Evolutionary conservation across 352 stramenopile species (phyloP).

Genomic region (Aphanomyces stellatus): DNA sequence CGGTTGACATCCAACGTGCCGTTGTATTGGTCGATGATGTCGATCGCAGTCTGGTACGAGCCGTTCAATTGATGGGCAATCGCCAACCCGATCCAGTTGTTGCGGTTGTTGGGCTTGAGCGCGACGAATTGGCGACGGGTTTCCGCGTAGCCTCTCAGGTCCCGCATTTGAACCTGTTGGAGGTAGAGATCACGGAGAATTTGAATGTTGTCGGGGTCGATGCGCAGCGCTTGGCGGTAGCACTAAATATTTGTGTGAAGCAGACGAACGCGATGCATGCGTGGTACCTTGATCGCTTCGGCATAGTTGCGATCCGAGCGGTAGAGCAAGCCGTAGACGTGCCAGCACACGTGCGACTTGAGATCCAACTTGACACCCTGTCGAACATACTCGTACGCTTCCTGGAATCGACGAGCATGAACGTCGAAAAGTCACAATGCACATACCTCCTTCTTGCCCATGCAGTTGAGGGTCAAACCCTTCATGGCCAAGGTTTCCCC

Average conservation of each 20-base stretch:
- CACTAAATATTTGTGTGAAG: slow-evolving; percentile 85
- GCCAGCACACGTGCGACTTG: slow-evolving; percentile 97
- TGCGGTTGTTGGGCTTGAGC: slow-evolving; percentile 90
- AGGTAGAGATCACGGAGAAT: slow-evolving; percentile 95
- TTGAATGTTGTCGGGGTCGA: slow-evolving; percentile 96
- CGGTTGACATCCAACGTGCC: slow-evolving; percentile 69
- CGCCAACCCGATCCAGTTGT: slow-evolving; percentile 97
- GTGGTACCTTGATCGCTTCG: slow-evolving; percentile 89
- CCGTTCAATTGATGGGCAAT: slow-evolving; percentile 92
- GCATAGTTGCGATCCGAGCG: slow-evolving; percentile 95
- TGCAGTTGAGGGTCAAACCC: slow-evolving; percentile 92
- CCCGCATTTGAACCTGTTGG: slow-evolving; percentile 91
- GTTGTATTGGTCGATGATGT: slow-evolving; percentile 96
- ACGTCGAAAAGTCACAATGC: not conserved
- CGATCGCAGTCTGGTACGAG: slow-evolving; percentile 88
- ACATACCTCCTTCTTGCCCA: slow-evolving; percentile 83
- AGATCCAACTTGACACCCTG: slow-evolving; percentile 88
- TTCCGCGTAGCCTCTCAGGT: slow-evolving; percentile 89
- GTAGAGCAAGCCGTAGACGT: slow-evolving; percentile 97
- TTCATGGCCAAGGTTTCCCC: slow-evolving; percentile 98
- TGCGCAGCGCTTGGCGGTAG: slow-evolving; percentile 95
- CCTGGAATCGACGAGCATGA: no score
- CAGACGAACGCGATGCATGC: slow-evolving; percentile 40
- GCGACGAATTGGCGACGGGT: slow-evolving; percentile 91
- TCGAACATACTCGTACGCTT: slow-evolving; percentile 96